These are phyloP conservation scores for Angomonas ambiguus DNA, from an alignment of 208 protist genomes.

Conservation along the genomic window DNA sequence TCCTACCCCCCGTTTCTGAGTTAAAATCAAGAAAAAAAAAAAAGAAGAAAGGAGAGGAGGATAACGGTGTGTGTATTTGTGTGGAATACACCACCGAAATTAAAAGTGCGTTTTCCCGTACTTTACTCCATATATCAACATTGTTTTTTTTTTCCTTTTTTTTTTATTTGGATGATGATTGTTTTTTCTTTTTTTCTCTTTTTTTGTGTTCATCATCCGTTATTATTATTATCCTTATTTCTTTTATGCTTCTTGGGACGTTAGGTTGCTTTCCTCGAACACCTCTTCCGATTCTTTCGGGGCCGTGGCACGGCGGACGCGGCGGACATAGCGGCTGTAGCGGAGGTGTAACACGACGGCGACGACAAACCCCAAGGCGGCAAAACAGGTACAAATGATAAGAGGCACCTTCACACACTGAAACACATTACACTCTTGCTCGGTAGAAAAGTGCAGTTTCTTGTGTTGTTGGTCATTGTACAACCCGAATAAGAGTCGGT, in stretches of 20 bases:
- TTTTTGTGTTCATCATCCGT: background rate
- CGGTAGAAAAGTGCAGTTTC: conserved; percentile 18
- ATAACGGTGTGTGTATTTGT: background rate
- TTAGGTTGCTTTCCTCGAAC: conserved; percentile 5
- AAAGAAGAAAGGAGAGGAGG: conserved; percentile 5
- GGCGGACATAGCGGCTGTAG: conserved; percentile 37
- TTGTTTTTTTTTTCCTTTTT: conserved; percentile 8
- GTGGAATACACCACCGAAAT: conserved; percentile 2
- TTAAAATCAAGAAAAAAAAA: background rate
- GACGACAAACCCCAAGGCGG: conserved; percentile 27
- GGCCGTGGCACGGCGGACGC: background rate
- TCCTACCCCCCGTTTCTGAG: background rate
- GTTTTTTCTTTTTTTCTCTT: background rate
- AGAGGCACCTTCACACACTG: conserved; percentile 40
- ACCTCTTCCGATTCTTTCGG: conserved; percentile 2
- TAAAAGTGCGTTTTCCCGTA: conserved; percentile 1
- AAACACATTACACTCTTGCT: conserved; percentile 25
- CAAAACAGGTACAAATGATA: conserved; percentile 36
- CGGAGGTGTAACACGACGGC: conserved; percentile 34
- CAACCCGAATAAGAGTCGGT: conserved; percentile 51
- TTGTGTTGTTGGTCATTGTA: conserved; percentile 38
- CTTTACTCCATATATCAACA: too few species aligned
- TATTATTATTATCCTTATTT: background rate
- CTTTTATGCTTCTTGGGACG: background rate
- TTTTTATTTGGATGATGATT: background rate